Evolutionary conservation across 1,139 yeast genomes (phyloP).

Genomic region (Geotrichum cucujoidarum): DNA sequence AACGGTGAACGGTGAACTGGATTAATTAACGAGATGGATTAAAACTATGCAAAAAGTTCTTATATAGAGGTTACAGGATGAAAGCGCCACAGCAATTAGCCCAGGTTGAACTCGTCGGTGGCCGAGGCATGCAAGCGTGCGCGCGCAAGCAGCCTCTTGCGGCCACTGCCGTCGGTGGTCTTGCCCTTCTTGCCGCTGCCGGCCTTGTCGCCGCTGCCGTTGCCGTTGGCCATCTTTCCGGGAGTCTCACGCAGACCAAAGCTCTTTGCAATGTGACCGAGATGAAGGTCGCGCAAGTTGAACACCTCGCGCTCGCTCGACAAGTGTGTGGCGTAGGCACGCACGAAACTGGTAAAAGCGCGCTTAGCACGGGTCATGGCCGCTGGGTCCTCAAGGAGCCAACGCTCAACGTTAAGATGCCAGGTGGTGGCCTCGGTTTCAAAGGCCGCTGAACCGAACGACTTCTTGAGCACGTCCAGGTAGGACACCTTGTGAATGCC

Average conservation of each 20-base stretch:
- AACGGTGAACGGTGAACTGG: too few species aligned
- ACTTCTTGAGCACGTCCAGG: conserved; percentile 48
- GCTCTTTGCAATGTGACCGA: conserved; percentile 93
- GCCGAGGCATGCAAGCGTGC: conserved; percentile 59
- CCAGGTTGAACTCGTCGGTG: conserved; percentile 71
- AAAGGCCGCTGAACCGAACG: conserved; percentile 67
- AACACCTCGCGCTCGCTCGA: conserved; percentile 71
- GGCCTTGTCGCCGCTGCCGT: conserved; percentile 29
- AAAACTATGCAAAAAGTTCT: too few species aligned
- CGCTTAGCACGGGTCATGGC: conserved; percentile 67
- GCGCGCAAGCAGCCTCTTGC: conserved; percentile 69
- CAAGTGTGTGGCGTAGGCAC: conserved; percentile 97
- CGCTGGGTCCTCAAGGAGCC: conserved; percentile 68
- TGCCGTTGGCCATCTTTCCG: conserved; percentile 46
- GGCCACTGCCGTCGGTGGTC: conserved; percentile 25
- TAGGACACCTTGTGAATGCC: conserved; percentile 53
- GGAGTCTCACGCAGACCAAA: conserved; percentile 95
- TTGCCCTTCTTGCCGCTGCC: conserved; percentile 13
- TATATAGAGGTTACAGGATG: too few species aligned
- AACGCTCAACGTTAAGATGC: conserved; percentile 86
- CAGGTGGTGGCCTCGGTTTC: conserved; percentile 94
- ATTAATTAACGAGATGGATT: too few species aligned
- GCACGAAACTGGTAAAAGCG: conserved; percentile 81
- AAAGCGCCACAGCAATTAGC: too few species aligned
- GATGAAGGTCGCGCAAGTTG: conserved; percentile 73